Base-by-base conservation (phyloP, 1,284 basidiomycete genomes). In the Moniliella sp. region DNA sequence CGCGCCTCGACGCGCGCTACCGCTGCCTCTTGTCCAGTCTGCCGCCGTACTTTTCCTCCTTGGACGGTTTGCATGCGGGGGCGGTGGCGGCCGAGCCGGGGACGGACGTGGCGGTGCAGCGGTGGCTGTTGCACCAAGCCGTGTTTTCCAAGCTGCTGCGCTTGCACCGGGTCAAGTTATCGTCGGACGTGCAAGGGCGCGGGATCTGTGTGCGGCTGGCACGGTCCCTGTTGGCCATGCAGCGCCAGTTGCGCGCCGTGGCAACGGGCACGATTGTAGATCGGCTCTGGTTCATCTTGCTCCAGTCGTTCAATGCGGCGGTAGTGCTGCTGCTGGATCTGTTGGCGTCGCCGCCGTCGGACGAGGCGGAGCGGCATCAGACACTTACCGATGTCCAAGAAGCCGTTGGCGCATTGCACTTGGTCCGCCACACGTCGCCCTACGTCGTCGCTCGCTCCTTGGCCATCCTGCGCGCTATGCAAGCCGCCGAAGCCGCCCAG, bases 71-170 rank as follows among this genome's bases (percentile, higher is more conserved):
- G n/a, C 45, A 52, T 30, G 39, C 40, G 9, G 45, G 47, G 18
- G 34, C 18, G 25, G n/a, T n/a, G n/a, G n/a, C n/a, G n/a, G n/a
- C n/a, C n/a, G n/a, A n/a, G n/a, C n/a, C n/a, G n/a, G 39, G 40
- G 15, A 41, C 41, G 15, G 39, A 42, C 4, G 35, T 45, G 1
- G 50, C 51, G 35, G 45, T 57, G 26, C 46, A 55, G 33, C 42
- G 52, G 8, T 57, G 51, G 50, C 33, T 55, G 18, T 39, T 57
- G 14, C 48, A 54, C 38, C 54, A 56, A 37, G 37, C 34, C 13
- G 43, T 55, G 2, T 56, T 57, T 32, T 46, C 47, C 42, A 48
- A 49, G 36, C 42, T 57, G 4, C 35, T 57, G 9, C 39, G 42
- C 14, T 39, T 57, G n/a, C 54, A 57, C 26, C 45, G 54, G 7